Base-by-base conservation (phyloP, 2,329 filamentous ascomycete species). In the Coniochaeta sp. region DNA sequence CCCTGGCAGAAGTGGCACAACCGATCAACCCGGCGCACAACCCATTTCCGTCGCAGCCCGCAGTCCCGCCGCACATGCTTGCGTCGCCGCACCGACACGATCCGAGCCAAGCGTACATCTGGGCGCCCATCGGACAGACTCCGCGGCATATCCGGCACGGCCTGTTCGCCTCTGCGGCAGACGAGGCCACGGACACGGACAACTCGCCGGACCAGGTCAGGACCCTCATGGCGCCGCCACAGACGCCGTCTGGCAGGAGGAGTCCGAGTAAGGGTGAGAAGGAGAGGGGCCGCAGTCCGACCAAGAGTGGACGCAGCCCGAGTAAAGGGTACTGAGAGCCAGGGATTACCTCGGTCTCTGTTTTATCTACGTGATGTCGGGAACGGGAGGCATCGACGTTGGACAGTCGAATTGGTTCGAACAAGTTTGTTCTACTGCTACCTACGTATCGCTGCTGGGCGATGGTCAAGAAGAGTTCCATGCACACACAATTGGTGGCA, bases 181-280 rank as follows among this genome's bases (percentile, higher is more conserved):
- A 36, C 31, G 79, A 81, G 9, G 77, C 71, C 1, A 79, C 77
- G 0, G 82, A 84, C 44, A 82, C 80, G 3, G 82, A 85, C 59
- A 77, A 70, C 2, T 80, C 80, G 8, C 79, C 81, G 0, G 73
- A 74, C 6, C 72, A 71, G 40, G 70, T 75, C 59, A 77, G 73
- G 61, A 64, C 73, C 0, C 68, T 82, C 19, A 73, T 78, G 59
- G 54, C 54, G 34, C 72, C 77, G 3, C 74, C 76, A 6, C 75
- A 74, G 61, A 81, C 79, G 2, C 80, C 82, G 4, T 77, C 76
- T 8, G 67, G 70, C 8, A 74, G 78, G 58, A 74, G 77, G 58
- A 81, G 74, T 65, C 81, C 80, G 0, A 78, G 72, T 62, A 85
- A 84, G 66, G 73, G 71, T 0, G 79, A 82, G 6, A 72, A 81